Conservation (phyloP, 1,139 yeast genomes). For the Blastobotrys persicus region DNA sequence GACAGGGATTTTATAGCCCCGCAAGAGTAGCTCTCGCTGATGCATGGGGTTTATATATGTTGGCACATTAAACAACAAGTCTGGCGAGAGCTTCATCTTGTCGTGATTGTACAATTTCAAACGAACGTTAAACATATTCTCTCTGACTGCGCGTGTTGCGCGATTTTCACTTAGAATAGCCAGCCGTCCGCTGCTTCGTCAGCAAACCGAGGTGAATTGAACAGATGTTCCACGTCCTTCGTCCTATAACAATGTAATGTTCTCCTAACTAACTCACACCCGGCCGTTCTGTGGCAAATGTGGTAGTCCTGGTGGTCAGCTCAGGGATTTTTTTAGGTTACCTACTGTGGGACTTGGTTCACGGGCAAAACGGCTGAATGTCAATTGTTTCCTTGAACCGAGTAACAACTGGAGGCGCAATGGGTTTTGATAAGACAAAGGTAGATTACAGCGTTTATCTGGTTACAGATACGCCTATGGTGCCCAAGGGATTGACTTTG, state of each 20-base stretch:
- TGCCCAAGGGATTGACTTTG: slow-evolving; percentile 63
- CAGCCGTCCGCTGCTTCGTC: too few species aligned
- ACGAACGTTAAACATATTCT: not conserved
- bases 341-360: not conserved
- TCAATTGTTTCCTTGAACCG: not conserved
- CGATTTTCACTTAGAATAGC: too few species aligned
- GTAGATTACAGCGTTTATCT: slow-evolving; percentile 68
- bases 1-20: slow-evolving; percentile 42
- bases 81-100: slow-evolving; percentile 54
- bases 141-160: not conserved
- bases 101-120: not conserved
- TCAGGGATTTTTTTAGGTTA: not conserved
- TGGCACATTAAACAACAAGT: slow-evolving; percentile 49
- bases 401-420: not conserved
- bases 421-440: slow-evolving; percentile 2
- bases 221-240: too few species aligned
- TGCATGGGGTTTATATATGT: slow-evolving; percentile 47
- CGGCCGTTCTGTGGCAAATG: too few species aligned
- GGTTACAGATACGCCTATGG: slow-evolving; percentile 78
- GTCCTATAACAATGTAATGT: too few species aligned
- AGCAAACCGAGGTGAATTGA: too few species aligned
- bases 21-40: slow-evolving; percentile 45
- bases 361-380: not conserved
- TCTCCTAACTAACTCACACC: too few species aligned
- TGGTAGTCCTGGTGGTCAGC: too few species aligned